Evolutionary conservation across 805 yeast species (phyloP).

Genomic region (Clavispora carvajalis): DNA sequence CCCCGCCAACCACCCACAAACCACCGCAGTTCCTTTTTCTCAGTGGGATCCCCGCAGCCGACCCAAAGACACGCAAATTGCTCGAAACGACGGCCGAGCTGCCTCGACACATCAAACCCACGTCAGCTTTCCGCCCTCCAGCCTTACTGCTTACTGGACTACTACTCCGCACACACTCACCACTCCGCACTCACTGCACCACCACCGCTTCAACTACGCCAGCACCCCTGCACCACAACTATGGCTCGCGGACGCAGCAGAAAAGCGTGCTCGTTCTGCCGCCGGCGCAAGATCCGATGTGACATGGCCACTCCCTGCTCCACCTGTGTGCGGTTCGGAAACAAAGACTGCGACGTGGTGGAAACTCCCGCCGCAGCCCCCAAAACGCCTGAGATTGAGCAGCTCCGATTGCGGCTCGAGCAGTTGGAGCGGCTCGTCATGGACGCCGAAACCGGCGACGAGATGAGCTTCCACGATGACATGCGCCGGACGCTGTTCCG

Average conservation of each 20-base stretch:
- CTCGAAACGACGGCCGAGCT: too few relatives aligned
- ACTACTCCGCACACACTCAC: too few relatives aligned
- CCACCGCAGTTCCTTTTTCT: too few relatives aligned
- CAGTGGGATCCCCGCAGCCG: too few relatives aligned
- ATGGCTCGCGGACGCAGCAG: conserved; percentile 29
- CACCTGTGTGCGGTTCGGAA: conserved; percentile 15
- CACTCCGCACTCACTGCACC: too few relatives aligned
- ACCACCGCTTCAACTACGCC: neutral
- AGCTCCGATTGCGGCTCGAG: conserved; percentile 1
- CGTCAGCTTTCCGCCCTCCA: too few relatives aligned
- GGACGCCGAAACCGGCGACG: neutral
- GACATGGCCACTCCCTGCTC: conserved; percentile 27
- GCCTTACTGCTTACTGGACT: too few relatives aligned
- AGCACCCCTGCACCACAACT: neutral
- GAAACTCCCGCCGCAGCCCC: conserved; percentile 1
- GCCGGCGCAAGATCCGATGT: conserved; percentile 38
- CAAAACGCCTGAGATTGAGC: neutral
- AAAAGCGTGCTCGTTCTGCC: conserved; percentile 46
- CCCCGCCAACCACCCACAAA: too few relatives aligned
- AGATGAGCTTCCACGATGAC: conserved; percentile 1
- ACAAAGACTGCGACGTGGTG: conserved; percentile 13
- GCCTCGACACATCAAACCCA: too few relatives aligned
- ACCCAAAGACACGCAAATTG: too few relatives aligned
- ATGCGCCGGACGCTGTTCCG: neutral
- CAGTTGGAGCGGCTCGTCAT: neutral